Evolutionary conservation across 2,329 filamentous ascomycete genomes (phyloP).

Genomic region (Fusarium mexicanum): DNA sequence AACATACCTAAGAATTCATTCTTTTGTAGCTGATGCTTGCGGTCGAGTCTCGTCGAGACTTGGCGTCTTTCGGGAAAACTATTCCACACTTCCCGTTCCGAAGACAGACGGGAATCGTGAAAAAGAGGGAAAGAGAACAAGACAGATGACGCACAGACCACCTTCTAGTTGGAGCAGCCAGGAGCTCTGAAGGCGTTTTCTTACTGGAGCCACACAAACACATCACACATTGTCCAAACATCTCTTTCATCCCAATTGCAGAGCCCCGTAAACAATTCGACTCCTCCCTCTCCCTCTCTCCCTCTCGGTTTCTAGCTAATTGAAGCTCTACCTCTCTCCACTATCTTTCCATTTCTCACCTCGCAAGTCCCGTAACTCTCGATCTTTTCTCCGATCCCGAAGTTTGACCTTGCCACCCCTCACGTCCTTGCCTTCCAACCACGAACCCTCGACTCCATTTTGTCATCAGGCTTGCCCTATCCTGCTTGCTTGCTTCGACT

Average conservation of each 20-base stretch:
- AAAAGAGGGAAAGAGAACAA: background rate
- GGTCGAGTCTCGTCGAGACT: background rate
- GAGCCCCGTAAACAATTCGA: slow-evolving; percentile 23
- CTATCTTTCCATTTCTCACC: slow-evolving; percentile 23
- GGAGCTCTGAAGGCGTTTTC: slow-evolving; percentile 28
- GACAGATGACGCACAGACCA: slow-evolving; percentile 29
- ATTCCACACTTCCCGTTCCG: slow-evolving; percentile 28
- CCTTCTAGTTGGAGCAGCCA: background rate
- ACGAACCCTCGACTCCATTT: slow-evolving; percentile 35
- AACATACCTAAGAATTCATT: background rate
- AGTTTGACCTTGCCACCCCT: slow-evolving; percentile 37
- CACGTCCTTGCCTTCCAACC: slow-evolving; percentile 37
- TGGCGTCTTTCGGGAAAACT: slow-evolving; percentile 34
- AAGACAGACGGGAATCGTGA: slow-evolving; percentile 3
- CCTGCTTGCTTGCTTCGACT: slow-evolving; percentile 21
- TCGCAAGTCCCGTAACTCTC: slow-evolving; percentile 21
- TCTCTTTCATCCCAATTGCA: slow-evolving; percentile 26
- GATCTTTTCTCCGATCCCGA: slow-evolving; percentile 11
- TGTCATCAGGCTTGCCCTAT: slow-evolving; percentile 39
- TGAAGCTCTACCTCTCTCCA: slow-evolving; percentile 15
- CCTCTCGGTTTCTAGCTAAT: slow-evolving; percentile 22
- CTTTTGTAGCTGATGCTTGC: background rate
- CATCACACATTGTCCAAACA: slow-evolving; percentile 37
- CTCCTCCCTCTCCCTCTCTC: slow-evolving; percentile 3
- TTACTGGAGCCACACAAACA: slow-evolving; percentile 22